These are phyloP conservation scores for Metschnikowia baotianmanensis DNA, from an alignment of 805 yeast genomes.

Conservation along the genomic window DNA sequence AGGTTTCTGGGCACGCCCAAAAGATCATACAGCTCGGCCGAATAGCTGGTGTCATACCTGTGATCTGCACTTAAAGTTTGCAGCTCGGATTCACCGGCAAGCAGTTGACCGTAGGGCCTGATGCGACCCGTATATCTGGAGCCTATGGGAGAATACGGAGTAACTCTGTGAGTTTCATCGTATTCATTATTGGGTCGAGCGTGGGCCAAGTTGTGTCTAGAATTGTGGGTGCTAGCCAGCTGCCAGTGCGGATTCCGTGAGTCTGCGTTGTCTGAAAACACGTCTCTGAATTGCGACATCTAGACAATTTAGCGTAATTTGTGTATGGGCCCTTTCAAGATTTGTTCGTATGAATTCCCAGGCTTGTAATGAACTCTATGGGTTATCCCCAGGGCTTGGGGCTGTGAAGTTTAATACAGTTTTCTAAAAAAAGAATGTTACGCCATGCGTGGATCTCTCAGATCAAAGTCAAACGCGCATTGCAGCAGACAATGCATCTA, in stretches of 20 bases:
- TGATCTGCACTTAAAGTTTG: neutral
- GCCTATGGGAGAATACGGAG: constrained; percentile 8
- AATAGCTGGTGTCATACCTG: neutral
- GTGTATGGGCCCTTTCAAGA: no score
- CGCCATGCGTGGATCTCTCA: no score
- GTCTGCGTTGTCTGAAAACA: neutral
- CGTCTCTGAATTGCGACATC: neutral
- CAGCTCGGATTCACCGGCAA: neutral
- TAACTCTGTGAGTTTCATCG: neutral
- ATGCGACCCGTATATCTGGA: neutral
- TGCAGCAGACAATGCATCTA: no score
- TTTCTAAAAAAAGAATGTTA: no score
- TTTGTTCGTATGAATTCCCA: no score
- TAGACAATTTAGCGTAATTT: no score
- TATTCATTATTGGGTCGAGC: neutral
- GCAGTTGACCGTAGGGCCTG: neutral
- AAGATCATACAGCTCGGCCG: constrained; percentile 16
- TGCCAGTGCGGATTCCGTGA: neutral
- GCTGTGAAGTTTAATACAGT: no score
- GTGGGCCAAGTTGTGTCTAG: neutral
- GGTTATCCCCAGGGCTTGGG: no score
- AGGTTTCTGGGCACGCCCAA: constrained; percentile 9
- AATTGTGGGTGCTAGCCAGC: neutral
- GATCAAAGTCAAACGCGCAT: no score
- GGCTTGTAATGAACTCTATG: no score